phyloP scores from a whole-genome alignment of 345 rosid genomes.

The Turnera subulata region DNA sequence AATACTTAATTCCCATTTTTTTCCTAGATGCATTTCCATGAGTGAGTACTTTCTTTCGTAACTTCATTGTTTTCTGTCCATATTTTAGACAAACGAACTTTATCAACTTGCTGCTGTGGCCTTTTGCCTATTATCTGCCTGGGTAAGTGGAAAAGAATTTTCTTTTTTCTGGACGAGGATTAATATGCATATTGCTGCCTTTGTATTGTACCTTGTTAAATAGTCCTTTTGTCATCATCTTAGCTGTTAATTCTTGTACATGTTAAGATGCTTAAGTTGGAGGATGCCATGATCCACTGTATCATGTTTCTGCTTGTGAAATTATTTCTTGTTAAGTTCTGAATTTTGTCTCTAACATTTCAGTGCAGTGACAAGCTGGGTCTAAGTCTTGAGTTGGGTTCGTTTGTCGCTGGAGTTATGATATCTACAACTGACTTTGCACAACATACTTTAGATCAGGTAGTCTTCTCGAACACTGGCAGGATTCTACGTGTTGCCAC shows the following conservation, averaged over 20 bases:
- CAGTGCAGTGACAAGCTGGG: conserved; percentile 99
- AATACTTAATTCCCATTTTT: conserved; percentile 1
- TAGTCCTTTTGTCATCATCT: neutral
- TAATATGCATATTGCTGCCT: neutral
- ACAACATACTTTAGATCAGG: conserved; percentile 97
- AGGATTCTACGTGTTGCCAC: conserved; percentile 2
- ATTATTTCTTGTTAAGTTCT: neutral
- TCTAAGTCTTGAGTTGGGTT: conserved; percentile 98
- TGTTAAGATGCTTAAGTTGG: conserved; percentile 2
- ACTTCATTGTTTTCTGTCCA: conserved; percentile 17
- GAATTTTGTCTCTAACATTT: conserved; percentile 32
- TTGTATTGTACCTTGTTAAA: conserved; percentile 4
- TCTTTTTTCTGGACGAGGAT: neutral
- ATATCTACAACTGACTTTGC: conserved; percentile 94
- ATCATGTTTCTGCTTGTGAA: conserved; percentile 1
- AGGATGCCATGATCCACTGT: neutral
- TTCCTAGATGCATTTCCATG: conserved; percentile 4
- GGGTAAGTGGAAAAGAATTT: conserved; percentile 59
- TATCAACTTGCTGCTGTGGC: conserved; percentile 99
- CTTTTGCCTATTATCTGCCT: conserved; percentile 96
- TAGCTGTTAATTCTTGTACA: no score
- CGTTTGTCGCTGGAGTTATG: conserved; percentile 99
- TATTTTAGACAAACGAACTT: conserved; percentile 87
- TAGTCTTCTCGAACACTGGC: conserved; percentile 19
- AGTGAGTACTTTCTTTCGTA: conserved; percentile 4